phyloP scores from a whole-genome alignment of 768 basidiomycete genomes.

The Rhodocollybia butyracea region DNA sequence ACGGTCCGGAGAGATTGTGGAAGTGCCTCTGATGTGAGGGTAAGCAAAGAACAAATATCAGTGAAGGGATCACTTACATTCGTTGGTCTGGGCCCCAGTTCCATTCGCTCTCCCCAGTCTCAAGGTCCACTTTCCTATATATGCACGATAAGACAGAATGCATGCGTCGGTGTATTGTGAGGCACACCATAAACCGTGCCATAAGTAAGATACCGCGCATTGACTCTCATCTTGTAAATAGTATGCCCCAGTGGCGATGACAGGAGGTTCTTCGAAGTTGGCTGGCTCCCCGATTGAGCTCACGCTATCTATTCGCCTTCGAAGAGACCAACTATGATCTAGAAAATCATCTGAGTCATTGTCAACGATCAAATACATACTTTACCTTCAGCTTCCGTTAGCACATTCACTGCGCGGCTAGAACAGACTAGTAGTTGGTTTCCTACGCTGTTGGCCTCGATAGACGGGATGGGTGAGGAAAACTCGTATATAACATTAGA shows the following conservation, averaged over 20 bases:
- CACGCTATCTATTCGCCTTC: not conserved
- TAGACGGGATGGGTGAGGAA: not conserved
- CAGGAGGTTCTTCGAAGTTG: not conserved
- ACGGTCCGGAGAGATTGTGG: not conserved
- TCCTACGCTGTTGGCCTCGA: not conserved
- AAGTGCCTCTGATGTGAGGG: not conserved
- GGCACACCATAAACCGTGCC: not conserved
- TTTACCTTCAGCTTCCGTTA: no score
- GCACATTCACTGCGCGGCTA: not conserved
- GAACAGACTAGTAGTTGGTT: not conserved
- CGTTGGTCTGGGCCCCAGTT: not conserved
- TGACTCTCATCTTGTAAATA: not conserved
- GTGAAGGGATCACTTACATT: not conserved
- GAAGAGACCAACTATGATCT: not conserved
- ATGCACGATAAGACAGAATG: not conserved
- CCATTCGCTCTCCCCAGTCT: not conserved
- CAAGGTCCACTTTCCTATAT: not conserved
- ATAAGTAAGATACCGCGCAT: not conserved
- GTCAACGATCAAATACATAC: no score
- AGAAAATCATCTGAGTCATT: not conserved
- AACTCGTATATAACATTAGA: not conserved
- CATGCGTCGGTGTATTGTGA: no score
- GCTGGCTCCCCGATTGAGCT: not conserved
- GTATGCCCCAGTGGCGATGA: not conserved
- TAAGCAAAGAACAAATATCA: not conserved